Evolutionary conservation across 768 basidiomycete species (phyloP).

Genomic region (Leccinum obscurum): DNA sequence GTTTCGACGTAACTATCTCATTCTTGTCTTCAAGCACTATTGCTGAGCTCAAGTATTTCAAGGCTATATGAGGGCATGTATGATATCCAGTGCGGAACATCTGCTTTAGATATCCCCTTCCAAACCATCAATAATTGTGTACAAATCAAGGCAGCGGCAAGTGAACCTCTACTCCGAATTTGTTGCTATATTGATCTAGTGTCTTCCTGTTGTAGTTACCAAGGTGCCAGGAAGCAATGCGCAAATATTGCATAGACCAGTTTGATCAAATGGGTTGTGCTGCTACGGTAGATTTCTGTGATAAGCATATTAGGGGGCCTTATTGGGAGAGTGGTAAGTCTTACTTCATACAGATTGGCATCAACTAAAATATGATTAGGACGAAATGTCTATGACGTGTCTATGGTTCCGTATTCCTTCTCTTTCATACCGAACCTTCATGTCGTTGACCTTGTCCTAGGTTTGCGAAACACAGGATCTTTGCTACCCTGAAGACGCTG

Average conservation of each 20-base stretch:
- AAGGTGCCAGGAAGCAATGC: conserved; percentile 60
- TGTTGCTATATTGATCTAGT: conserved; percentile 1
- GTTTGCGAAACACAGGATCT: conserved; percentile 28
- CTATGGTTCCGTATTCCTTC: conserved; percentile 38
- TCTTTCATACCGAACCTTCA: not conserved
- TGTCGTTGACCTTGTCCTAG: conserved; percentile 15
- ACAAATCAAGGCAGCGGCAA: conserved; percentile 57
- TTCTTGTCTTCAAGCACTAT: not conserved
- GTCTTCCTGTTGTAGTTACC: conserved; percentile 48
- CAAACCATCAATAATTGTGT: conserved; percentile 38
- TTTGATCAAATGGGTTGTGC: conserved; percentile 68
- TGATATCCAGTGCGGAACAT: conserved; percentile 50
- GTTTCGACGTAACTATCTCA: conserved; percentile 41
- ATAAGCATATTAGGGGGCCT: conserved; percentile 47
- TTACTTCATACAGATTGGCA: not conserved
- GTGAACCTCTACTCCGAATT: conserved; percentile 17
- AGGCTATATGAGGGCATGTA: conserved; percentile 45
- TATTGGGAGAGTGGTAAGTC: conserved; percentile 40
- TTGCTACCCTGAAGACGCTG: conserved; percentile 41
- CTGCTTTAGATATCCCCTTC: conserved; percentile 54
- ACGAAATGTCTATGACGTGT: conserved; percentile 57
- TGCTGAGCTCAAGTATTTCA: not conserved
- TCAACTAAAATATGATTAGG: conserved; percentile 24
- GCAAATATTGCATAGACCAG: conserved; percentile 57
- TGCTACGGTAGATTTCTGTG: conserved; percentile 70